These are phyloP conservation scores for Coemansia erecta DNA, from an alignment of 192 early-diverging fungal species.

Conservation along the genomic window DNA sequence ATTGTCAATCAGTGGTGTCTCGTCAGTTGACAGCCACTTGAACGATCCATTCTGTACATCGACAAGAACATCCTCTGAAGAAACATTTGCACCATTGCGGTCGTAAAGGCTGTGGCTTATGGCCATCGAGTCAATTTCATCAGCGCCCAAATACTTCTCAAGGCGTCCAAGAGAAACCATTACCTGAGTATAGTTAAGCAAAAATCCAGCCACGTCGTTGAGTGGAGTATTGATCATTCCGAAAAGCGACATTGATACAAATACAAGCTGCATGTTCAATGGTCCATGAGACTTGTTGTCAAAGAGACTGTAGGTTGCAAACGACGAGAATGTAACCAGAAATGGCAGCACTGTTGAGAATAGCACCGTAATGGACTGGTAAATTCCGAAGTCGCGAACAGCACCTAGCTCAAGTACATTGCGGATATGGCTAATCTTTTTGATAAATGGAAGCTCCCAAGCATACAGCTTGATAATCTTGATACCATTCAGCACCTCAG, in stretches of 20 bases:
- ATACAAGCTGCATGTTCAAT: slow-evolving; percentile 44
- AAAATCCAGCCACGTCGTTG: slow-evolving; percentile 16
- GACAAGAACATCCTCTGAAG: slow-evolving; percentile 26
- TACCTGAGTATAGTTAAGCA: slow-evolving; percentile 27
- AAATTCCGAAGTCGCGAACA: slow-evolving; percentile 28
- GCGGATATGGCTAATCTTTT: slow-evolving; percentile 43
- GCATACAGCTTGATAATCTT: slow-evolving; percentile 69
- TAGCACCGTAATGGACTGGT: slow-evolving; percentile 30
- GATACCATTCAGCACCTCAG: slow-evolving; percentile 62
- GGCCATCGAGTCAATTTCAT: slow-evolving; percentile 33
- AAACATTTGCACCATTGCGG: slow-evolving; percentile 14
- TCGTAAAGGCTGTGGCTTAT: slow-evolving; percentile 33
- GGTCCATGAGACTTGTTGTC: slow-evolving; percentile 39
- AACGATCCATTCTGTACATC: slow-evolving; percentile 40
- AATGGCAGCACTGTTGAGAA: slow-evolving; percentile 39
- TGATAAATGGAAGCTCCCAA: slow-evolving; percentile 59
- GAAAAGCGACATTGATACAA: slow-evolving; percentile 51
- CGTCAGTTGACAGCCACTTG: slow-evolving; percentile 53
- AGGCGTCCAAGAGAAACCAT: slow-evolving; percentile 36
- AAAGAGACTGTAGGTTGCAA: slow-evolving; percentile 39
- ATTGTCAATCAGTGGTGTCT: slow-evolving; percentile 27
- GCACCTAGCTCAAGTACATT: slow-evolving; percentile 33
- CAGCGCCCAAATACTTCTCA: slow-evolving; percentile 24
- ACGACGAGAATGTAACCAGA: slow-evolving; percentile 39
- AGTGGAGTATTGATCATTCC: slow-evolving; percentile 46